Percentiles rank a stretch among this genome's conserved stretches.
phyloP scores from a whole-genome alignment of 2,329 filamentous ascomycete genomes.

The Torrubiella hemipterigena region DNA sequence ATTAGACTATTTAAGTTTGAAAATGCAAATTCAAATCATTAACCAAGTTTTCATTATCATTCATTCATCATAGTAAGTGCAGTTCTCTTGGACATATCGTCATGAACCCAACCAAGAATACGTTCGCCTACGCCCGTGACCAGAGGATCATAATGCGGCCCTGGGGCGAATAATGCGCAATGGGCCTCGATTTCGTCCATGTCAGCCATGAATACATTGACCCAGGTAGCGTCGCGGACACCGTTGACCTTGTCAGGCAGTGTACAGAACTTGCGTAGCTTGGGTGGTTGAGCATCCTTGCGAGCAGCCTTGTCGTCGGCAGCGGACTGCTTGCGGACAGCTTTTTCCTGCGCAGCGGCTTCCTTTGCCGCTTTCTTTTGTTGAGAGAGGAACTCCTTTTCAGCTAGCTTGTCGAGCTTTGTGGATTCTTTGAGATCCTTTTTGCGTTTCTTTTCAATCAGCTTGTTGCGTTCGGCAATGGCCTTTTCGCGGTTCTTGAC shows the following conservation, averaged over 20 bases:
- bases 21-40: no score
- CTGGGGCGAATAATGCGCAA: slow-evolving; percentile 66
- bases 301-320: slow-evolving; percentile 9
- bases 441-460: slow-evolving; percentile 40
- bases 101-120: slow-evolving; percentile 58
- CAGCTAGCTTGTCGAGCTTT: slow-evolving; percentile 25
- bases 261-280: slow-evolving; percentile 68
- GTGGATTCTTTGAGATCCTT: slow-evolving; percentile 29
- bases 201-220: slow-evolving; percentile 67
- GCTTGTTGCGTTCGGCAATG: slow-evolving; percentile 49
- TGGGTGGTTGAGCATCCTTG: slow-evolving; percentile 17
- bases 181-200: slow-evolving; percentile 81
- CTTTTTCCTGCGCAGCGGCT: slow-evolving; percentile 10
- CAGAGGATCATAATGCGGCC: slow-evolving; percentile 62
- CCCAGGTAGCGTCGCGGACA: slow-evolving; percentile 58
- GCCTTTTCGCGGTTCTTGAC: slow-evolving; percentile 55
- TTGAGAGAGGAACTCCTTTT: slow-evolving; percentile 23
- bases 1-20: no score
- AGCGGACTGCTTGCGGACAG: no score
- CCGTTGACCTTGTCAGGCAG: slow-evolving; percentile 46
- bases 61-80: slow-evolving; percentile 14
- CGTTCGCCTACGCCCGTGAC: slow-evolving; percentile 61
- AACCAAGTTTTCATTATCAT: background rate
- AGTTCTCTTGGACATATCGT: slow-evolving; percentile 38
- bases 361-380: slow-evolving; percentile 17